Base-by-base conservation (phyloP, 2,329 filamentous ascomycete genomes). In the Alternaria burnsii region DNA sequence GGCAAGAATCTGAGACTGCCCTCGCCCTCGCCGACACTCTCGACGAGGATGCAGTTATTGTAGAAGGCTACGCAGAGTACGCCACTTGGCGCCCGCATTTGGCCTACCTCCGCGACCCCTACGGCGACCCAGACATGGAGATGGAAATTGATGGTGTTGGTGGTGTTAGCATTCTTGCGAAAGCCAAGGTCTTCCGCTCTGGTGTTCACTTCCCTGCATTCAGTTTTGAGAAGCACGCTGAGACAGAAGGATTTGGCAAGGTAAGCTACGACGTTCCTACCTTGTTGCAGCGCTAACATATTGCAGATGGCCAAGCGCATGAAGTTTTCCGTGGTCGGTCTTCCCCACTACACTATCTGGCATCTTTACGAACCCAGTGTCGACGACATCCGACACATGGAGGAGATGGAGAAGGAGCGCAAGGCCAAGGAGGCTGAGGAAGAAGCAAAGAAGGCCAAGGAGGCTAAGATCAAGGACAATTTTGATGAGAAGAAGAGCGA, bases 101-200 rank as follows among this genome's bases (percentile, higher is more conserved):
- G 74, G 95, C 95, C 42, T 99, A 99, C 77, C 87, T 99, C 8
- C 91, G 95, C 61, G 95, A 99, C 76, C 95, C 95, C 2, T 98
- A 97, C 73, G 95, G 95, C 40, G 95, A 99, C 75, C 94, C 94
- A 20, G 95, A 99, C 76, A 97, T 98, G 90, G 95, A 99, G 78
- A 98, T 99, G 95, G 95, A 99, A 73, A 94, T 99, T 71, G 95
- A 99, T 71, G 95, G 95, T 68, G 94, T 99, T 47, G 94, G 95
- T 52, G 95, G 95, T 81, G 95, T 99, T 71, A 97, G 93, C 81
- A 99, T 99, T 72, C 81, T 99, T 70, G 94, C 95, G 46, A 99
- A 98, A 80, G 95, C 95, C 2, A 91, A 90, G 71, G 95, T 99
- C 0, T 99, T 99, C 83, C 89, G 95, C 63, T 90, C 92, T 46